Percentiles rank a stretch among this genome's conserved stretches.
Conservation (phyloP, 2,329 filamentous ascomycete genomes). For the Boeremia lycopersici region DNA sequence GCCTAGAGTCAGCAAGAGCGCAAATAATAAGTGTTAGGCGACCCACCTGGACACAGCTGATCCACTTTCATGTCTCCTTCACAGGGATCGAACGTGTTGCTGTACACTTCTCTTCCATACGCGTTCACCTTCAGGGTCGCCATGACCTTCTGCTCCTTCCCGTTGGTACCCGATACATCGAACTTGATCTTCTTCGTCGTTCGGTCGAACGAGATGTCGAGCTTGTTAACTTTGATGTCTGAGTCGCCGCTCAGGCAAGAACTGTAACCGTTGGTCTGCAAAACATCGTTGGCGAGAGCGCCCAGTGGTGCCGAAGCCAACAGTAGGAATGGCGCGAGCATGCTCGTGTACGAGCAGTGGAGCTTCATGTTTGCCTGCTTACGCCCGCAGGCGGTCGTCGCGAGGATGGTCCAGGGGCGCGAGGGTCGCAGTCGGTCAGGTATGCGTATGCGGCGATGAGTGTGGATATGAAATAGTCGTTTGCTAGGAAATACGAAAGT, state of each 20-base stretch:
- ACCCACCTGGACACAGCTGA: constrained; percentile 79
- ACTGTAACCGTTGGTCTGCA: constrained; percentile 81
- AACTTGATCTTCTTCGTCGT: constrained; percentile 75
- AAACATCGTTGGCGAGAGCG: constrained; percentile 70
- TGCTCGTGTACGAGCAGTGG: constrained; percentile 44
- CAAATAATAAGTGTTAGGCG: constrained; percentile 5
- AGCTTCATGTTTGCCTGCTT: constrained; percentile 37
- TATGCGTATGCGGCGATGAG: constrained; percentile 8
- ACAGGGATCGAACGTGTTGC: constrained; percentile 84
- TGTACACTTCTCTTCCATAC: constrained; percentile 83
- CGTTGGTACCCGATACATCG: constrained; percentile 79
- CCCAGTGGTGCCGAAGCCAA: constrained; percentile 49
- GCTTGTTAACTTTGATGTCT: constrained; percentile 72
- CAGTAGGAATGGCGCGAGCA: constrained; percentile 48
- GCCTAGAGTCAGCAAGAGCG: constrained; percentile 25
- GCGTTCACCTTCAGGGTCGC: constrained; percentile 78
- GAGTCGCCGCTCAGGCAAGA: constrained; percentile 66
- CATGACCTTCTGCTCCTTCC: constrained; percentile 76
- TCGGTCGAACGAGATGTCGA: constrained; percentile 81
- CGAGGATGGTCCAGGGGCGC: constrained; percentile 1
- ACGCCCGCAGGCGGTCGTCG: constrained; percentile 40
- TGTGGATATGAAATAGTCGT: constrained; percentile 20
- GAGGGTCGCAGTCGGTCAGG: background rate
- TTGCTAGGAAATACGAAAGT: constrained; percentile 18
- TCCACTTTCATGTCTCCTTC: constrained; percentile 67